Conservation (phyloP, 192 early-diverging fungal genomes). For the Dissophora globulifera region DNA sequence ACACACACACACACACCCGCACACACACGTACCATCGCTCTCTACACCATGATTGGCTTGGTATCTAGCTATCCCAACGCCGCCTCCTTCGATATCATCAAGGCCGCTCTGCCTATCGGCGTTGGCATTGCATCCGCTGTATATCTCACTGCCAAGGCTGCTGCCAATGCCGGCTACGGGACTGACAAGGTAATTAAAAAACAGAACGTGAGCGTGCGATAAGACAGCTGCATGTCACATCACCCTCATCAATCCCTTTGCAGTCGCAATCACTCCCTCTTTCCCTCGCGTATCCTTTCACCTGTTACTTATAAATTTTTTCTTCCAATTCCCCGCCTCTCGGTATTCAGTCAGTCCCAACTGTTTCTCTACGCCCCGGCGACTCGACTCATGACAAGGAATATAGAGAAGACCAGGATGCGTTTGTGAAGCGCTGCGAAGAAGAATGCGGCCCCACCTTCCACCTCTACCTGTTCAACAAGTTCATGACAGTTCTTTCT, state of each 20-base stretch:
- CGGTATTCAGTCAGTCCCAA: background rate
- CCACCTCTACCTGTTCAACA: slow-evolving; percentile 15
- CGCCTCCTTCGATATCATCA: slow-evolving; percentile 1
- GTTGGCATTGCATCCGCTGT: slow-evolving; percentile 38
- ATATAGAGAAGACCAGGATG: slow-evolving; percentile 7
- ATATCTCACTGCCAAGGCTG: slow-evolving; percentile 20
- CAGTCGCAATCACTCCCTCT: too few species aligned
- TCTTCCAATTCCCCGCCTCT: too few species aligned
- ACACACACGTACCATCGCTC: too few species aligned
- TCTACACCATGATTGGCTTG: slow-evolving; percentile 18
- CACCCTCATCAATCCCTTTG: too few species aligned
- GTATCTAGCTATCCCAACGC: slow-evolving; percentile 8
- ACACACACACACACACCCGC: too few species aligned
- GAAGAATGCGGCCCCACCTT: slow-evolving; percentile 23
- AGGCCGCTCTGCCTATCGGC: slow-evolving; percentile 23
- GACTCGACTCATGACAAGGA: slow-evolving; percentile 12
- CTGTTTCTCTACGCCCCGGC: background rate
- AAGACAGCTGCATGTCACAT: too few species aligned
- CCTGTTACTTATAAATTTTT: too few species aligned
- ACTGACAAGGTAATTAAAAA: slow-evolving; percentile 28
- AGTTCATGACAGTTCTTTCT: slow-evolving; percentile 26
- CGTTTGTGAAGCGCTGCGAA: slow-evolving; percentile 10
- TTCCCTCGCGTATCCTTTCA: too few species aligned
- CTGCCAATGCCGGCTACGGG: background rate
- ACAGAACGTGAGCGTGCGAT: too few species aligned